Evolutionary conservation across 169 alveolate genomes (phyloP), one percentile per base, ranked within the genome.

Genomic region (Perkinsus chesapeaki): DNA sequence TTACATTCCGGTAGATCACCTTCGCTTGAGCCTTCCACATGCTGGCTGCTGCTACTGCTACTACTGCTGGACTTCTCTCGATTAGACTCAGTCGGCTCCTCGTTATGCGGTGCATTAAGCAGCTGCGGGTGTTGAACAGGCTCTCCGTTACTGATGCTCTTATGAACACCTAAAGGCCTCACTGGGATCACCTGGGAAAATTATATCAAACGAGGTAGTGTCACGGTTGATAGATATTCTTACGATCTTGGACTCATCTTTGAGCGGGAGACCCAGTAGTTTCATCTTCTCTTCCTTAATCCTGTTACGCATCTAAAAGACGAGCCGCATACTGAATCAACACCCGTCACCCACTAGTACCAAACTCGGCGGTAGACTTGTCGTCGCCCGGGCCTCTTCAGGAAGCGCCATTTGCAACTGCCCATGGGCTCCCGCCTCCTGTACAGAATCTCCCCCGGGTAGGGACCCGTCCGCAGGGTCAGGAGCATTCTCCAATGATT

Each of bases 401-500:
- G 94, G 92, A 16, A 93, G 73, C 47, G 94, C 93, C 38, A 19
- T 90, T 93, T 93, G 93, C 73, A 48, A 23, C 91, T 12, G 39
- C 1, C 38, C 82, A 36, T 48, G 39, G 23, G 91, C 48, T 43
- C 72, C 91, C 10, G 39, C 39, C 38, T 90, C 91, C 93, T 92
- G 92, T 95, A 95, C 47, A 94, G 96, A 10, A 95, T 60, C 82
- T 60, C 82, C 82, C 12, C 82, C 82, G 1, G 96, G 47, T 39
- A 93, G 39, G 94, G 39, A 39, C 37, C 92, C 19, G 39, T 72
- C 5, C 94, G 96, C 48, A 93, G 94, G 47, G 73, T 73, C 92
- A 73, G 94, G 91, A 95, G 93, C 39, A 23, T 60, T 16, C 82
- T 95, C 96, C 31, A 94, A 73, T 39, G 73, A 91, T 39, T 92